phyloP scores from a whole-genome alignment of 306 rosid species.

The Ziziphus jujuba region DNA sequence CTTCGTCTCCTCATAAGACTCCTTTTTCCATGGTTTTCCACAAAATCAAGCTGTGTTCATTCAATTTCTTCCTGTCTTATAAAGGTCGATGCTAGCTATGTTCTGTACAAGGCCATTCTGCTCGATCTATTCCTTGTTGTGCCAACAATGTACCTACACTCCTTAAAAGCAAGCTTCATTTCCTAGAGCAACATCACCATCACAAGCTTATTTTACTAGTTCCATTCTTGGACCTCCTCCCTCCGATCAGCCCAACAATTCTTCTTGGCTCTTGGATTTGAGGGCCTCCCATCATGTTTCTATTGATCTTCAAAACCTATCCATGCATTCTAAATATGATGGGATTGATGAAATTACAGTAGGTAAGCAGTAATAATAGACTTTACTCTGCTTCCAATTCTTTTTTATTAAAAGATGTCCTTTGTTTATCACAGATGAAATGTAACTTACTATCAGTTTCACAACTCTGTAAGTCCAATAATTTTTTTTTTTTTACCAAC shows the following conservation, averaged over 20 bases:
- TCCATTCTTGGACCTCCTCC: background rate
- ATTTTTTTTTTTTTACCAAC: background rate
- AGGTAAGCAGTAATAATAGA: no score
- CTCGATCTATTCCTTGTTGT: background rate
- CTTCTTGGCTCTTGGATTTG: background rate
- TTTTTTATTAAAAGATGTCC: background rate
- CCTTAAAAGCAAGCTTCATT: background rate
- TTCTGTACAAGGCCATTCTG: background rate
- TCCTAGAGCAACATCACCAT: background rate
- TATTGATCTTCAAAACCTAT: background rate
- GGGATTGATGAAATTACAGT: background rate
- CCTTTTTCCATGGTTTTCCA: no score
- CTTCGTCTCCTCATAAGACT: fast-evolving
- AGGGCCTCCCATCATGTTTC: conserved; percentile 8
- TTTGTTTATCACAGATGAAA: background rate
- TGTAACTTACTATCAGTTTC: background rate
- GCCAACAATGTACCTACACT: background rate
- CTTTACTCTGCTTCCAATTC: background rate
- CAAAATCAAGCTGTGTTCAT: no score
- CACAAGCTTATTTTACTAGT: background rate
- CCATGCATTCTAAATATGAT: background rate
- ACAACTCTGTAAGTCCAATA: background rate
- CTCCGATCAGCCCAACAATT: no score
- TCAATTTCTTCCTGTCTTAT: no score
- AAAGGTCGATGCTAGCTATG: no score